Conservation (phyloP, 106 monocot genomes). For the Acanthochlamys bracteata region DNA sequence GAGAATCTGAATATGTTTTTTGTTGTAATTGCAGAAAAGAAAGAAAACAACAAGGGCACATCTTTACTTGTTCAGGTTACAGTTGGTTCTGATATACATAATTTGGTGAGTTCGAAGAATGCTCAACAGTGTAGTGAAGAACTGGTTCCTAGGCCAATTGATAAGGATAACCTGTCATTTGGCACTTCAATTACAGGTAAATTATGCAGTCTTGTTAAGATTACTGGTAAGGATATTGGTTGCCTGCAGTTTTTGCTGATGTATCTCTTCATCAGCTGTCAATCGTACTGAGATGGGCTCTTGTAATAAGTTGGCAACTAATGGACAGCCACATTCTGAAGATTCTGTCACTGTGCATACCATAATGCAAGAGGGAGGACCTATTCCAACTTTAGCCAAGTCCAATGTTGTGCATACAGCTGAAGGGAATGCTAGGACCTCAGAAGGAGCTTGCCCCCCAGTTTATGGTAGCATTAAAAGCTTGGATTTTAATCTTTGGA, state of each 20-base stretch:
- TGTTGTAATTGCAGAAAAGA: not conserved
- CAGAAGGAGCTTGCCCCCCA: not conserved
- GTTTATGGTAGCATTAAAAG: conserved; percentile 5
- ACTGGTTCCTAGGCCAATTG: not conserved
- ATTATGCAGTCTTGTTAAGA: conserved; percentile 8
- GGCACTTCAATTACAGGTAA: conserved; percentile 16
- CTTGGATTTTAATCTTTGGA: no score
- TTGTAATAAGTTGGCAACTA: not conserved
- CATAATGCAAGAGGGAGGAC: conserved; percentile 6
- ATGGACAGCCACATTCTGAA: conserved; percentile 8
- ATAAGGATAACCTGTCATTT: not conserved
- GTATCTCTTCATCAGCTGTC: conserved; percentile 1
- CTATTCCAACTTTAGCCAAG: conserved; percentile 8
- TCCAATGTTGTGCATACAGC: conserved; percentile 5
- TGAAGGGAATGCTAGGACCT: not conserved
- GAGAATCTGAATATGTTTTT: not conserved
- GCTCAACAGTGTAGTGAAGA: not conserved
- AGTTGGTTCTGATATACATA: not conserved
- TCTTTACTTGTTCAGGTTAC: not conserved
- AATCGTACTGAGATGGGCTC: conserved; percentile 1
- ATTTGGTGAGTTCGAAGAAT: not conserved
- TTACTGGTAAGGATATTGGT: not conserved
- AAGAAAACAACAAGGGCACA: not conserved
- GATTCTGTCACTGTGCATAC: not conserved
- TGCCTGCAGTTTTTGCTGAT: not conserved